Conservation (phyloP, 2,329 filamentous ascomycete species). For the Penicillium corylophilum region DNA sequence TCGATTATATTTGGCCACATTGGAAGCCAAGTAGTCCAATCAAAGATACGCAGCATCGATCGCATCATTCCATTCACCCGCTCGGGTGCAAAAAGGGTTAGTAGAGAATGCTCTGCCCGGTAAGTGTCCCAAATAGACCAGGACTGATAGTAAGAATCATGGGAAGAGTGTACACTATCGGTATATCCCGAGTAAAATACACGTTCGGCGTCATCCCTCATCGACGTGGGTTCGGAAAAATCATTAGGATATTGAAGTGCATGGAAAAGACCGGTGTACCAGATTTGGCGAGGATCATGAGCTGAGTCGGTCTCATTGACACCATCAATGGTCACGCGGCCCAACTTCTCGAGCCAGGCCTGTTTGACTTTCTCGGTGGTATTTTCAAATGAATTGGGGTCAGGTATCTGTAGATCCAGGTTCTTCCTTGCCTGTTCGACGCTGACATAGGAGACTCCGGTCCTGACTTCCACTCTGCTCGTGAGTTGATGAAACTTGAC, state of each 20-base stretch:
- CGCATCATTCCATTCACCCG: slow-evolving; percentile 51
- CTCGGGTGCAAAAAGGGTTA: slow-evolving; percentile 49
- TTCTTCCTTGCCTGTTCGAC: slow-evolving; percentile 49
- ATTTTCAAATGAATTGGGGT: slow-evolving; percentile 37
- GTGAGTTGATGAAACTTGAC: slow-evolving; percentile 37
- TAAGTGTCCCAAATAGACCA: slow-evolving; percentile 55
- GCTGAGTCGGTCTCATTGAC: slow-evolving; percentile 42
- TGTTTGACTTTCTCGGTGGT: slow-evolving; percentile 44
- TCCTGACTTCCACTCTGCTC: slow-evolving; percentile 45
- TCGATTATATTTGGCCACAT: slow-evolving; percentile 54
- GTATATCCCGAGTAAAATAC: slow-evolving; percentile 51
- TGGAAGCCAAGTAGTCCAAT: slow-evolving; percentile 48
- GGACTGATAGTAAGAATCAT: slow-evolving; percentile 52
- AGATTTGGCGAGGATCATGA: slow-evolving; percentile 48
- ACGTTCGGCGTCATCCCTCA: slow-evolving; percentile 14
- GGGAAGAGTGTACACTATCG: slow-evolving; percentile 42
- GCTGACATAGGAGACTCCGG: slow-evolving; percentile 50
- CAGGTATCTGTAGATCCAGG: slow-evolving; percentile 45
- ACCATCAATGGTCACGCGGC: slow-evolving; percentile 45
- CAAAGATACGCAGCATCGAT: slow-evolving; percentile 46
- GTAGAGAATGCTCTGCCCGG: slow-evolving; percentile 48
- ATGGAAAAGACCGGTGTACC: slow-evolving; percentile 50
- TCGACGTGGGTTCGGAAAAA: slow-evolving; percentile 46
- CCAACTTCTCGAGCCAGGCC: slow-evolving; percentile 49
- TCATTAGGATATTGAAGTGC: slow-evolving; percentile 51